Conservation (phyloP, 352 stramenopile species). For the Globisporangium emineosum region DNA sequence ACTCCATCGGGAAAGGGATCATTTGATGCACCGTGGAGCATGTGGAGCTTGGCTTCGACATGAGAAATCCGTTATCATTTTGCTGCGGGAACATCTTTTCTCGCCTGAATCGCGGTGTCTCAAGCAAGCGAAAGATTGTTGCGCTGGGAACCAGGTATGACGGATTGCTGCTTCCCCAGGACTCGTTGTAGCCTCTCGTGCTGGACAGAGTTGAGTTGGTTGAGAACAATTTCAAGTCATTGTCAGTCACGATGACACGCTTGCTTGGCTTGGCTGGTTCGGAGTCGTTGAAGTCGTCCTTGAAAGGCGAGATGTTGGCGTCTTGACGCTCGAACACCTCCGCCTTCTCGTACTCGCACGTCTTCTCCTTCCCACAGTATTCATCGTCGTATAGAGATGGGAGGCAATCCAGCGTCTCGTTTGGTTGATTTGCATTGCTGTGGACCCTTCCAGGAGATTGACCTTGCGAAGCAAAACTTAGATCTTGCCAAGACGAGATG, state of each 20-base stretch:
- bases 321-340: background rate
- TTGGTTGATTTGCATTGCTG: background rate
- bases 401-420: conserved; percentile 2
- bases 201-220: background rate
- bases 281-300: conserved; percentile 18
- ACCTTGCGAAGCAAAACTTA: background rate
- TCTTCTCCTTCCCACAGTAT: background rate
- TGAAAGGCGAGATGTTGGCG: conserved; percentile 7
- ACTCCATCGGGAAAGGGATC: conserved; percentile 16
- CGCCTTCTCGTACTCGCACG: conserved; percentile 3
- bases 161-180: conserved; percentile 3
- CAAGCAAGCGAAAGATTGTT: background rate
- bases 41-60: conserved; percentile 7
- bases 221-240: conserved; percentile 32
- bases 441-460: background rate
- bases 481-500: background rate
- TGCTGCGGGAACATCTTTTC: conserved; percentile 26
- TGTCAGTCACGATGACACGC: conserved; percentile 50
- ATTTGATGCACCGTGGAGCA: conserved; percentile 14
- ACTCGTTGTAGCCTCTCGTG: background rate
- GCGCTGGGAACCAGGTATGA: background rate
- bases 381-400: conserved; percentile 20
- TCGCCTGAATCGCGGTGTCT: conserved; percentile 10
- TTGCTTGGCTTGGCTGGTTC: conserved; percentile 40
- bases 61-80: background rate